Evolutionary conservation across 2,329 filamentous ascomycete species (phyloP), one percentile per base, ranked within the genome.

Genomic region (Dothidotthia symphoricarpi): DNA sequence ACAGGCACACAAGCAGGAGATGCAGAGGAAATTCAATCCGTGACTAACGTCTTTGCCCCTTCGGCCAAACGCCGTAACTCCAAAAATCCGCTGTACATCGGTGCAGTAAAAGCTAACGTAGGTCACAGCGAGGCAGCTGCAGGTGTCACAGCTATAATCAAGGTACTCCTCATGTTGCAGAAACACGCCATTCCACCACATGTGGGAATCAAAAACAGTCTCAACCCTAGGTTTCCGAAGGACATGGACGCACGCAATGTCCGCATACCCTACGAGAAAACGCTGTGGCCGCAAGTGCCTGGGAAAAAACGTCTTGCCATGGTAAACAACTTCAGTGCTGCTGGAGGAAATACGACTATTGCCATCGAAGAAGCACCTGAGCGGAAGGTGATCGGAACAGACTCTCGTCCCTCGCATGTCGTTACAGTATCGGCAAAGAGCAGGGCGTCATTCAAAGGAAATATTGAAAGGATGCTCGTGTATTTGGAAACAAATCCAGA

Each of bases 321-420:
- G 19, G 19, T 56, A 12, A 57, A 55, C 33, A 55, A 51, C 34
- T 57, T 57, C 41, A 41, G 78, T 46, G 84, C 83, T 6, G 81
- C 83, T 36, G 83, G 83, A 48, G 83, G 84, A 24, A 88, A 88
- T 64, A 39, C 50, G 8, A 26, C 43, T 5, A 10, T 57, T 4
- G 9, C 53, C 2, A 15, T 57, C 6, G 45, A 55, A 32, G 53
- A 57, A 16, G 42, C 40, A 7, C 46, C 41, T 11, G 11, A 33
- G 25, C 11, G 11, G 8, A 13, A 12, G 22, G 6, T 16, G 13
- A n/a, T 24, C n/a, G 13, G n/a, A 4, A 19, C 32, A 2, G 55
- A 60, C 22, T 31, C 48, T 9, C 45, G 57, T n/a, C 15, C 34
- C 14, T 14, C n/a, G 4, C 53, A 53, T 19, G 10, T 44, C 3